These are phyloP conservation scores for Xylariaceae sp. DNA, from an alignment of 2,329 filamentous ascomycete species.

Conservation along the genomic window DNA sequence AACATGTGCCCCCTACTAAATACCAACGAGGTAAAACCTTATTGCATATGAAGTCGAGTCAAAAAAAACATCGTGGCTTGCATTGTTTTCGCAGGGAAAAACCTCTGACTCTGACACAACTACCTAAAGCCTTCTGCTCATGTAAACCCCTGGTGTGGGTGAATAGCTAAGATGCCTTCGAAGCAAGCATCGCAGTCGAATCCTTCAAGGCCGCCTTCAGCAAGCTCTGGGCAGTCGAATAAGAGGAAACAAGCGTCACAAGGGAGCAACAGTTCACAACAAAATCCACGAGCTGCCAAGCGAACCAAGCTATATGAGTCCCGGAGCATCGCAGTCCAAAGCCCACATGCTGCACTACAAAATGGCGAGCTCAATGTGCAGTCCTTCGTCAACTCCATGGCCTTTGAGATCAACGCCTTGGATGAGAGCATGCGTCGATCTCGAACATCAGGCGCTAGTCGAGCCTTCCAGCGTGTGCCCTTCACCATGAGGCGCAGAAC, in stretches of 20 bases:
- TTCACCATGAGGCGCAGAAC: slow-evolving; percentile 83
- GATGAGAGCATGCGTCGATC: slow-evolving; percentile 82
- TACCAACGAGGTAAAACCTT: no score
- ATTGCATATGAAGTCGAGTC: neutral
- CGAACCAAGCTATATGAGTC: slow-evolving; percentile 55
- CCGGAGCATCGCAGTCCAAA: slow-evolving; percentile 58
- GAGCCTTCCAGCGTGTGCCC: slow-evolving; percentile 92
- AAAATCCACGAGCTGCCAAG: slow-evolving; percentile 45
- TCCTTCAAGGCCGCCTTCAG: slow-evolving; percentile 7
- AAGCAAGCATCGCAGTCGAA: slow-evolving; percentile 28
- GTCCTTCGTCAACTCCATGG: slow-evolving; percentile 81
- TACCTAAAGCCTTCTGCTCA: neutral
- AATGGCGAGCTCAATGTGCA: slow-evolving; percentile 86
- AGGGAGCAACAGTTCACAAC: slow-evolving; percentile 35
- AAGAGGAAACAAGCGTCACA: slow-evolving; percentile 42
- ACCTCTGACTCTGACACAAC: neutral
- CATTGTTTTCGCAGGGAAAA: neutral
- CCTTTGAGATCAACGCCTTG: slow-evolving; percentile 87
- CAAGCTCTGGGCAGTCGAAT: slow-evolving; percentile 22
- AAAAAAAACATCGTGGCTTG: neutral
- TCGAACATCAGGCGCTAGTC: slow-evolving; percentile 65
- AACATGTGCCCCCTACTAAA: no score
- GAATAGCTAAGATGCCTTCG: slow-evolving; percentile 30
- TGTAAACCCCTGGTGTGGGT: neutral
- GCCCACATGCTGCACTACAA: slow-evolving; percentile 57